Conservation (phyloP, 23 red algal species). For the Agarophyton chilense region DNA sequence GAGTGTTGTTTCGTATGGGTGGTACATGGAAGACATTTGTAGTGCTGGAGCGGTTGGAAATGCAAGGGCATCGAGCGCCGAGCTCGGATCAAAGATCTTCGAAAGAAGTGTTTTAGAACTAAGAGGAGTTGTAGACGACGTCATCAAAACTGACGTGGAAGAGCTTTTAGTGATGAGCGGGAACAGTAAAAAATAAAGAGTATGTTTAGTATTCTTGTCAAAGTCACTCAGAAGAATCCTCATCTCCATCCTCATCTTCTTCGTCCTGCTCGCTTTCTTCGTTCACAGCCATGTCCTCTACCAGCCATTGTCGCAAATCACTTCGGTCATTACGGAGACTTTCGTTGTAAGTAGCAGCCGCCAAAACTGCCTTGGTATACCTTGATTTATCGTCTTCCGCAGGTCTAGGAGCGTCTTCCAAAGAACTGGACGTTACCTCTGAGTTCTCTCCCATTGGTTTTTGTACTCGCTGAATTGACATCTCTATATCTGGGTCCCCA, state of each 20-base stretch:
- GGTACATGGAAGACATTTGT: constrained; percentile 57
- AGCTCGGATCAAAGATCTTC: constrained; percentile 45
- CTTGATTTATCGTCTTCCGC: neutral
- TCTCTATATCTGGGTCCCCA: constrained; percentile 45
- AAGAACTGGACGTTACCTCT: constrained; percentile 27
- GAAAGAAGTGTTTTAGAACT: neutral
- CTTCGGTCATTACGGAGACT: constrained; percentile 32
- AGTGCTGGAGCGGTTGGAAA: constrained; percentile 48
- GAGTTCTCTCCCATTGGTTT: constrained; percentile 23
- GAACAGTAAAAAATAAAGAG: neutral
- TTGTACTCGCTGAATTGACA: constrained; percentile 15
- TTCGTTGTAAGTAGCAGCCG: constrained; percentile 43
- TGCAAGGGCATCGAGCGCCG: constrained; percentile 5
- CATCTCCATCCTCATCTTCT: constrained; percentile 47
- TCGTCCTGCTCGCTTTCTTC: constrained; percentile 58
- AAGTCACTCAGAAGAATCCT: constrained; percentile 37
- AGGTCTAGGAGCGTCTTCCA: neutral
- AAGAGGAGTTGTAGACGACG: constrained; percentile 8
- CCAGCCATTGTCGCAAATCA: constrained; percentile 50
- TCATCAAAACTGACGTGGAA: neutral
- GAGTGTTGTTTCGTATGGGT: constrained; percentile 37
- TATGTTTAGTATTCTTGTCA: neutral
- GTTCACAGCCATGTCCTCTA: constrained; percentile 30
- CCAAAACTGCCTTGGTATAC: constrained; percentile 38
- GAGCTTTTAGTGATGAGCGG: neutral